Evolutionary conservation across 176 grass and related monocot species (phyloP).

Genomic region (Phoenix dactylifera): DNA sequence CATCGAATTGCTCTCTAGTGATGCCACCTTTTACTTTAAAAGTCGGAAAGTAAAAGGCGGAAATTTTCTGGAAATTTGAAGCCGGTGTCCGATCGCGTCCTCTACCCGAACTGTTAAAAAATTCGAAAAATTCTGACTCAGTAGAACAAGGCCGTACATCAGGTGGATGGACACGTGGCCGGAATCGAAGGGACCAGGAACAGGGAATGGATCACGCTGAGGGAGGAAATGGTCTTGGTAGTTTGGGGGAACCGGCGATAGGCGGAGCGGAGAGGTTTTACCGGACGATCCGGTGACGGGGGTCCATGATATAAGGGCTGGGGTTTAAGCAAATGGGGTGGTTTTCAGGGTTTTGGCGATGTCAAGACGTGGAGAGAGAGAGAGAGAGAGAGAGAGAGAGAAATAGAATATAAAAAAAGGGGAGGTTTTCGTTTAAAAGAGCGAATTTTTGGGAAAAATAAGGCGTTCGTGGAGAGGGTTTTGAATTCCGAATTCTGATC

Average conservation of each 20-base stretch:
- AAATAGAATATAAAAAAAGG: slow-evolving; percentile 7
- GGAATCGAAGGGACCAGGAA: neutral
- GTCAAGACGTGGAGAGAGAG: slow-evolving; percentile 16
- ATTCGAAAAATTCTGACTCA: slow-evolving; percentile 15
- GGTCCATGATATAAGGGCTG: slow-evolving; percentile 38
- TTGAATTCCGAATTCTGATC: neutral
- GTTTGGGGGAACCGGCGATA: slow-evolving; percentile 18
- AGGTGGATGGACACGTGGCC: slow-evolving; percentile 13
- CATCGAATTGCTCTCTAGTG: too few species aligned
- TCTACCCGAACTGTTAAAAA: neutral
- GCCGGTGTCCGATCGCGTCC: neutral
- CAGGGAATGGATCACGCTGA: neutral
- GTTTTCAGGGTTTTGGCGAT: slow-evolving; percentile 91
- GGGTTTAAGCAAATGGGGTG: slow-evolving; percentile 47
- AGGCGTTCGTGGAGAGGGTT: neutral
- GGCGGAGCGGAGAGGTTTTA: slow-evolving; percentile 35
- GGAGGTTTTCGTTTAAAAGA: slow-evolving; percentile 2
- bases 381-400: slow-evolving; percentile 1
- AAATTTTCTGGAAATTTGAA: too few species aligned
- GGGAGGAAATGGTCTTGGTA: slow-evolving; percentile 17
- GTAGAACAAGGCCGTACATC: slow-evolving; percentile 21
- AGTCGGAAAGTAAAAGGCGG: too few species aligned
- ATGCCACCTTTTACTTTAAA: too few species aligned
- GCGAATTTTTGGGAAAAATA: slow-evolving; percentile 12
- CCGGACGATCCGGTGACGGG: slow-evolving; percentile 32